Conservation (phyloP, 1,284 basidiomycete species). For the Cystobasidiaceae sp. region DNA sequence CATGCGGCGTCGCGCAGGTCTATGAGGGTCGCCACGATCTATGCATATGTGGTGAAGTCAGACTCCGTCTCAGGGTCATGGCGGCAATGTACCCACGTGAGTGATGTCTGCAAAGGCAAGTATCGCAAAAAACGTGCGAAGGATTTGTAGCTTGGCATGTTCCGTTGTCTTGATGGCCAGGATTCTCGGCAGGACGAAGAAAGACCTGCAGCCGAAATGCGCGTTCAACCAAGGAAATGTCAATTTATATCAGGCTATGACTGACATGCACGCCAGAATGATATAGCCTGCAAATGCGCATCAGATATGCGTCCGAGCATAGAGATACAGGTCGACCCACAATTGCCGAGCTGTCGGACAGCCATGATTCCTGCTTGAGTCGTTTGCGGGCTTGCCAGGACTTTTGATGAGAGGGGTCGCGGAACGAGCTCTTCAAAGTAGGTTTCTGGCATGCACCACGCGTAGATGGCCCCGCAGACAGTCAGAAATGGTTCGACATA, state of each 20-base stretch:
- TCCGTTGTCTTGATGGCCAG: neutral
- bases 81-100: constrained; percentile 18
- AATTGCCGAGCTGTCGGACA: constrained; percentile 47
- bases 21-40: constrained; percentile 13
- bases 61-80: no score
- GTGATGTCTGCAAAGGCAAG: constrained; percentile 20
- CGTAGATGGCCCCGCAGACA: constrained; percentile 46
- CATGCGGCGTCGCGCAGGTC: neutral
- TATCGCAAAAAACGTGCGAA: constrained; percentile 16
- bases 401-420: constrained; percentile 34
- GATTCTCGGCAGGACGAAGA: constrained; percentile 17
- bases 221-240: no score
- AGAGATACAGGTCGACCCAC: no score
- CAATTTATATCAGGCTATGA: no score
- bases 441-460: constrained; percentile 43
- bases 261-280: constrained; percentile 46
- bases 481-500: constrained; percentile 42
- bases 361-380: constrained; percentile 45
- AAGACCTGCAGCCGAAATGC: constrained; percentile 17
- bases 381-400: constrained; percentile 32
- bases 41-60: no score
- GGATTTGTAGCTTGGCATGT: neutral
- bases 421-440: constrained; percentile 47
- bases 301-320: no score
- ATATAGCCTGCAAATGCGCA: constrained; percentile 49